These are phyloP conservation scores for Wallemia hederae DNA, from an alignment of 1,284 basidiomycete genomes.

Conservation along the genomic window DNA sequence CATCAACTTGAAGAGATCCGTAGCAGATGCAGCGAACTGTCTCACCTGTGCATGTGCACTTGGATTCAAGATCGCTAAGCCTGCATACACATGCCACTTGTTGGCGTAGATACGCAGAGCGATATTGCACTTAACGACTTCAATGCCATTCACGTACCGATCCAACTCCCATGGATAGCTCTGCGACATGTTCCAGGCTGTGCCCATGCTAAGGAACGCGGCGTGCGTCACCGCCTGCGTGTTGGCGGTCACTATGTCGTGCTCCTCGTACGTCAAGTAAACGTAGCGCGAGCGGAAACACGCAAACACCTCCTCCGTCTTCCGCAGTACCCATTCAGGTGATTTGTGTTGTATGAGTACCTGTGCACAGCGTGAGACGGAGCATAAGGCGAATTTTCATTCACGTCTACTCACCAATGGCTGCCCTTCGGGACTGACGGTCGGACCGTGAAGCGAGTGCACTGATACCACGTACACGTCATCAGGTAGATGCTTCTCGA, in stretches of 20 bases:
- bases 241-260: slow-evolving; percentile 85
- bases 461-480: slow-evolving; percentile 75
- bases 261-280: slow-evolving; percentile 77
- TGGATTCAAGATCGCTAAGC: slow-evolving; percentile 84
- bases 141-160: slow-evolving; percentile 87
- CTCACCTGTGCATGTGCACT: slow-evolving; percentile 67
- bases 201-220: slow-evolving; percentile 94
- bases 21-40: slow-evolving; percentile 56
- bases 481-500: slow-evolving; percentile 57
- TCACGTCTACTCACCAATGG: slow-evolving; percentile 35
- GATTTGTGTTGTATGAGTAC: slow-evolving; percentile 71
- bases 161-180: slow-evolving; percentile 70
- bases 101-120: slow-evolving; percentile 84
- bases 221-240: slow-evolving; percentile 96
- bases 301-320: slow-evolving; percentile 58
- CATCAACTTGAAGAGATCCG: slow-evolving; percentile 90
- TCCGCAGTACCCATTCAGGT: slow-evolving; percentile 33
- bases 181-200: slow-evolving; percentile 53
- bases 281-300: slow-evolving; percentile 69
- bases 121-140: slow-evolving; percentile 95
- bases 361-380: slow-evolving; percentile 17
- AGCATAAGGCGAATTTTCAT: background rate
- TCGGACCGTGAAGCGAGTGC: slow-evolving; percentile 83
- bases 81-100: slow-evolving; percentile 97
- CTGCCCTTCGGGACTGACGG: slow-evolving; percentile 67